phyloP scores from a whole-genome alignment of 192 early-diverging fungal genomes.

The Linnemannia zychae region DNA sequence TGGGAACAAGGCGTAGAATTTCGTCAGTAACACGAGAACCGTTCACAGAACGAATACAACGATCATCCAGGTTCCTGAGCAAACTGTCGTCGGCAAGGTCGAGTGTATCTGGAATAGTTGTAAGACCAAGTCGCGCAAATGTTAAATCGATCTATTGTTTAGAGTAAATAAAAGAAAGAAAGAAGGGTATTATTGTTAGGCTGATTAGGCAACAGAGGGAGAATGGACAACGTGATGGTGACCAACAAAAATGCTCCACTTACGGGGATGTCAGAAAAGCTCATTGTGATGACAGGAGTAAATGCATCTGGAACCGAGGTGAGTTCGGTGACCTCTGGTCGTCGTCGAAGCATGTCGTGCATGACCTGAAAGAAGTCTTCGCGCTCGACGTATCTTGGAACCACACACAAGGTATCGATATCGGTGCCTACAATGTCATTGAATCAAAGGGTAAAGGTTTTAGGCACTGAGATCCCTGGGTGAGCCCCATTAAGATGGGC shows the following conservation, averaged over 20 bases:
- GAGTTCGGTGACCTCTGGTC: conserved; percentile 89
- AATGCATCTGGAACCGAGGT: conserved; percentile 91
- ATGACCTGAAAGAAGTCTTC: conserved; percentile 95
- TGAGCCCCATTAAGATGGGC: background rate
- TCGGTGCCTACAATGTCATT: conserved; percentile 78
- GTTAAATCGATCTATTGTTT: conserved; percentile 89
- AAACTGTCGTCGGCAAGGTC: conserved; percentile 90
- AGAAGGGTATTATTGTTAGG: background rate
- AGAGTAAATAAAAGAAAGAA: background rate
- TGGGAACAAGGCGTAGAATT: conserved; percentile 93
- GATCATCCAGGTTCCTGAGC: conserved; percentile 89
- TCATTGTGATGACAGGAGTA: conserved; percentile 96
- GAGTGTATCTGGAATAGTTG: conserved; percentile 86
- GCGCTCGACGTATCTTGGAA: conserved; percentile 88
- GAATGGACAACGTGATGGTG: too few species aligned
- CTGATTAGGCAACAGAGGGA: background rate
- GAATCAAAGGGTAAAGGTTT: background rate
- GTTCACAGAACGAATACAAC: conserved; percentile 91
- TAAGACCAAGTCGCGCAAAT: conserved; percentile 83
- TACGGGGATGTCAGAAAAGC: conserved; percentile 91
- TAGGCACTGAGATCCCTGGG: background rate
- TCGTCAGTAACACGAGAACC: conserved; percentile 98
- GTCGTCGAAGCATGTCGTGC: conserved; percentile 85
- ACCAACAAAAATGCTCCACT: conserved; percentile 22
- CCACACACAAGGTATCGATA: conserved; percentile 98